Conservation (phyloP, 441 rosid genomes). For the Codiaeum variegatum region DNA sequence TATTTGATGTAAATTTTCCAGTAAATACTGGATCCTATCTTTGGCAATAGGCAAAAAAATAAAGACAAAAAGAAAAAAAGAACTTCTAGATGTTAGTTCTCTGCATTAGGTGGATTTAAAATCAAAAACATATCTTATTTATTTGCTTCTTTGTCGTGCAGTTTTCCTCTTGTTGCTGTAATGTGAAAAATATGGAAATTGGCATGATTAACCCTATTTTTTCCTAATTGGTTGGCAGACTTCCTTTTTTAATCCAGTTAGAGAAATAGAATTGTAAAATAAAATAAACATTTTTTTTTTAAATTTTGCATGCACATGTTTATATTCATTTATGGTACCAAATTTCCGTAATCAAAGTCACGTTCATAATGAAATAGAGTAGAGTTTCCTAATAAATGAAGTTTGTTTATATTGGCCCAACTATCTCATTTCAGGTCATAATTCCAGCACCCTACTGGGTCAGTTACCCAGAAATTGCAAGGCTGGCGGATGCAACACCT, state of each 20-base stretch:
- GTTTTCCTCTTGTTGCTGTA: background rate
- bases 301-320: background rate
- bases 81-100: background rate
- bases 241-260: background rate
- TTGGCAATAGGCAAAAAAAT: too few relatives aligned
- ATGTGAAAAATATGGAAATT: background rate
- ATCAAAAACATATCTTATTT: background rate
- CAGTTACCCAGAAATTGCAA: slow-evolving; percentile 96
- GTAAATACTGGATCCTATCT: too few relatives aligned
- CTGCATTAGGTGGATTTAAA: background rate
- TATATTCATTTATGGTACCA: background rate
- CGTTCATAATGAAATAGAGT: background rate
- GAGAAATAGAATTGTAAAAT: background rate
- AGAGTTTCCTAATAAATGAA: background rate
- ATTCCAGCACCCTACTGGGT: slow-evolving; percentile 97
- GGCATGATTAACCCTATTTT: background rate
- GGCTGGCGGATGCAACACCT: slow-evolving; percentile 94
- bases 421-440: slow-evolving; percentile 49
- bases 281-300: background rate
- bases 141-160: background rate
- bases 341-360: background rate
- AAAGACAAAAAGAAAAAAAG: background rate
- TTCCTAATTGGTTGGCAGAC: background rate
- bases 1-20: too few relatives aligned
- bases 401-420: background rate